Conservation (phyloP, 768 basidiomycete genomes). For the Sarcodon aspratus region DNA sequence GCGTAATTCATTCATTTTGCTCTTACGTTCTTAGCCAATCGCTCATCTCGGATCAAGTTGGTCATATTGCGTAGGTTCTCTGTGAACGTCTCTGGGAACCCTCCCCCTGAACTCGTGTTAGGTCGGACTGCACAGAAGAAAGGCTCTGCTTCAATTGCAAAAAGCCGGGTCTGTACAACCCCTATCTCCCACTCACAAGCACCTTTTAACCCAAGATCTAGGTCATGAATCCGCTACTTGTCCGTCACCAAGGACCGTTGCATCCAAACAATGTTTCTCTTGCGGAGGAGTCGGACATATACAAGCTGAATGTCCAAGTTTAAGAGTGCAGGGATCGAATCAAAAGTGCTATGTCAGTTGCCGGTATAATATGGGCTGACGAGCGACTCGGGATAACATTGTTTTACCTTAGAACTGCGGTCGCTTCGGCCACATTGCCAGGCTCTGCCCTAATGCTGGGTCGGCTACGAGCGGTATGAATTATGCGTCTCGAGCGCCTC, state of each 20-base stretch:
- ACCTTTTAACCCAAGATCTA: conserved; percentile 39
- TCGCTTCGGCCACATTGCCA: conserved; percentile 75
- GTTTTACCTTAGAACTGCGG: conserved; percentile 51
- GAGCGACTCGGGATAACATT: neutral
- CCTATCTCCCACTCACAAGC: neutral
- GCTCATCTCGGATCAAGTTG: conserved; percentile 38
- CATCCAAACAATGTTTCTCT: conserved; percentile 86
- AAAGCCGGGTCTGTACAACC: neutral
- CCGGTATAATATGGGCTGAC: neutral
- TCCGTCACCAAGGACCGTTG: conserved; percentile 70
- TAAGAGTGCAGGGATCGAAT: conserved; percentile 55
- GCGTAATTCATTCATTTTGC: conserved; percentile 21
- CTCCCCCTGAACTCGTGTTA: neutral
- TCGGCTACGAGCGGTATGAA: conserved; percentile 23
- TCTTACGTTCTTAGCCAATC: conserved; percentile 7
- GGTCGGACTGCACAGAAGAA: conserved; percentile 31
- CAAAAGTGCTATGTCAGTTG: conserved; percentile 77
- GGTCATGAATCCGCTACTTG: conserved; percentile 88
- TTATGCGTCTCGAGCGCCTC: conserved; percentile 60
- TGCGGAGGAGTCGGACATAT: conserved; percentile 91
- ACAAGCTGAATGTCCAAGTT: conserved; percentile 76
- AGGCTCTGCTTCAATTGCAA: conserved; percentile 87
- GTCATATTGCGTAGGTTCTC: conserved; percentile 75
- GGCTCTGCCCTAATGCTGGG: conserved; percentile 49
- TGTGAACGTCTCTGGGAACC: neutral